Conservation (phyloP, 2,329 filamentous ascomycete genomes). For the Aspergillus sp. region DNA sequence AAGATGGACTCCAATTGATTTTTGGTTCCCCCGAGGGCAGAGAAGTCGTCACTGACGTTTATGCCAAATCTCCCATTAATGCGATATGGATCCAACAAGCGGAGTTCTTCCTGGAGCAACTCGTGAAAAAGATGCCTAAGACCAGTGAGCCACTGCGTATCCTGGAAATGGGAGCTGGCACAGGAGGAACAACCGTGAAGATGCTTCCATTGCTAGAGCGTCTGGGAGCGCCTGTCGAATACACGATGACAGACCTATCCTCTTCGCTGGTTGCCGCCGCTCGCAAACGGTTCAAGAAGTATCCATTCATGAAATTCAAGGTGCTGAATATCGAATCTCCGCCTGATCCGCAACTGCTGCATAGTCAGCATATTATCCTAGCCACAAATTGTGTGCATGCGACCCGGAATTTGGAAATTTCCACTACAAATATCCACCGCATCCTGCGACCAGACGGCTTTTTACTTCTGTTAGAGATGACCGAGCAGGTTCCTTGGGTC, state of each 20-base stretch:
- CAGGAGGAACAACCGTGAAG: conserved; percentile 32
- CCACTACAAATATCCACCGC: conserved; percentile 22
- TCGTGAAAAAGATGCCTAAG: conserved; percentile 4
- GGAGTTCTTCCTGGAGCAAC: conserved; percentile 24
- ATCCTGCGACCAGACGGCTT: conserved; percentile 26
- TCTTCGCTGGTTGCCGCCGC: conserved; percentile 30
- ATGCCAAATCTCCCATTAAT: conserved; percentile 35
- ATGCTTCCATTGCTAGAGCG: conserved; percentile 23
- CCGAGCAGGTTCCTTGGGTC: conserved; percentile 21
- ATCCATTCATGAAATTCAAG: conserved; percentile 21
- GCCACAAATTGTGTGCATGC: conserved; percentile 34
- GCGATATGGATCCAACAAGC: conserved; percentile 28
- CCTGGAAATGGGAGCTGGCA: conserved; percentile 39
- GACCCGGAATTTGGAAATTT: conserved; percentile 22
- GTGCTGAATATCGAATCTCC: conserved; percentile 26
- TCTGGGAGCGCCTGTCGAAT: conserved; percentile 28
- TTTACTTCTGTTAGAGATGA: conserved; percentile 30
- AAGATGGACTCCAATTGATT: conserved; percentile 36
- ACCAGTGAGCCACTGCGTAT: neutral
- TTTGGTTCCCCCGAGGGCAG: conserved; percentile 35
- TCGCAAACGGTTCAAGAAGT: conserved; percentile 23
- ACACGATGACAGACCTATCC: conserved; percentile 39
- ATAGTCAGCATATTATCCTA: conserved; percentile 27
- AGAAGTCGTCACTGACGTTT: conserved; percentile 32
- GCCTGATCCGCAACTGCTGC: conserved; percentile 5